phyloP scores from a whole-genome alignment of 495 filamentous ascomycete species.

The Xylaria cubensis region DNA sequence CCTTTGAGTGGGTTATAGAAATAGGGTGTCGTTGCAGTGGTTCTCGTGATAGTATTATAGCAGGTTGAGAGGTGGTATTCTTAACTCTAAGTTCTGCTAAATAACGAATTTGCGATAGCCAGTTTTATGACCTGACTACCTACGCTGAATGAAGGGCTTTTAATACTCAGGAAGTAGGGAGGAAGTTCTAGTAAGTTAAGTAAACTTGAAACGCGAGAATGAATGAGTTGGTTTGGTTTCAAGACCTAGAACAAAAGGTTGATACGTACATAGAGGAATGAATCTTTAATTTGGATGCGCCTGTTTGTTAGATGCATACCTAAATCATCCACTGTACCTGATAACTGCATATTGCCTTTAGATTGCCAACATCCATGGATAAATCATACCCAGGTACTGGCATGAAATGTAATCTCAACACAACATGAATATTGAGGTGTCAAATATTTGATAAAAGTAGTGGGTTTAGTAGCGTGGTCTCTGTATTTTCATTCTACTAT shows the following conservation, averaged over 20 bases:
- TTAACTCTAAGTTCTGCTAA: not conserved
- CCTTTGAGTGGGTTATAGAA: not conserved
- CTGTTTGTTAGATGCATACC: not conserved
- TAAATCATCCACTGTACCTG: not conserved
- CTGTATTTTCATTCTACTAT: not conserved
- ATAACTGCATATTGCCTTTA: not conserved
- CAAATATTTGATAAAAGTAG: not conserved
- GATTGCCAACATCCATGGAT: not conserved
- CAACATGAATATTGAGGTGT: not conserved
- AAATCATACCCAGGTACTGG: too few relatives aligned
- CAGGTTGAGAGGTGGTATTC: not conserved
- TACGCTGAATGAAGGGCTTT: not conserved
- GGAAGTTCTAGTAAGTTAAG: not conserved
- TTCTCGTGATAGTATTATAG: not conserved
- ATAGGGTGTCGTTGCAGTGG: not conserved
- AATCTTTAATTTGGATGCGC: not conserved
- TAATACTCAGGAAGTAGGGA: not conserved
- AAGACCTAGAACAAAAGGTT: not conserved
- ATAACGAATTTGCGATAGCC: not conserved
- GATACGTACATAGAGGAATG: not conserved
- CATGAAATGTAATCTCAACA: too few relatives aligned
- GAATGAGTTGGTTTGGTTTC: not conserved
- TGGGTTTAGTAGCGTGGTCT: not conserved
- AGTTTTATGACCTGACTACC: not conserved
- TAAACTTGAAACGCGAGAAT: not conserved